Conservation (phyloP, 2,329 filamentous ascomycete species). For the Pseudocercospora cruenta region DNA sequence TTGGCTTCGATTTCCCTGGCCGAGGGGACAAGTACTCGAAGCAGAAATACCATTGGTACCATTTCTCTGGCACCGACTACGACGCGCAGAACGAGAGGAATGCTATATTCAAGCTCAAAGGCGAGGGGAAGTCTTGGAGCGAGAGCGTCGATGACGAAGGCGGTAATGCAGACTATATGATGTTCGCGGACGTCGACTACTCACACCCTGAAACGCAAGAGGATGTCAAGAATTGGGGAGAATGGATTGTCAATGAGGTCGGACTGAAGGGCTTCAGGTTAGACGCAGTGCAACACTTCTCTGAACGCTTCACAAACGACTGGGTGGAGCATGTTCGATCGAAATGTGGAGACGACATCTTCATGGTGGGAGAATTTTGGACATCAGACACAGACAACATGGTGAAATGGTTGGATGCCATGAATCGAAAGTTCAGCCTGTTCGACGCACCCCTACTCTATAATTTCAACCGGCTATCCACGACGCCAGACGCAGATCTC, state of each 20-base stretch:
- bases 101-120: constrained; percentile 64
- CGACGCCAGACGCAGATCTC: constrained; percentile 62
- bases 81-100: constrained; percentile 60
- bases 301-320: constrained; percentile 63
- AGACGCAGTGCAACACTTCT: constrained; percentile 74
- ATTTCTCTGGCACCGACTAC: constrained; percentile 70
- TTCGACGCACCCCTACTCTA: constrained; percentile 71
- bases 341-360: constrained; percentile 53
- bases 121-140: constrained; percentile 62
- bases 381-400: constrained; percentile 60
- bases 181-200: constrained; percentile 73
- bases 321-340: constrained; percentile 59
- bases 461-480: constrained; percentile 59
- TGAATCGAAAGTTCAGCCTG: constrained; percentile 62
- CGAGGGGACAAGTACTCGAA: constrained; percentile 62
- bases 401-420: constrained; percentile 51
- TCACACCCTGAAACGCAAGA: constrained; percentile 62
- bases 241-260: constrained; percentile 66
- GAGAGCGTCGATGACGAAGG: constrained; percentile 62
- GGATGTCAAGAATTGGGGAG: constrained; percentile 68
- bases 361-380: constrained; percentile 73
- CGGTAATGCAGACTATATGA: constrained; percentile 65
- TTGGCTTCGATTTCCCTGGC: constrained; percentile 66
- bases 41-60: constrained; percentile 67
- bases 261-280: constrained; percentile 68